These are phyloP conservation scores for Gracilaria gracilis DNA, from an alignment of 23 red algal species.

Conservation along the genomic window DNA sequence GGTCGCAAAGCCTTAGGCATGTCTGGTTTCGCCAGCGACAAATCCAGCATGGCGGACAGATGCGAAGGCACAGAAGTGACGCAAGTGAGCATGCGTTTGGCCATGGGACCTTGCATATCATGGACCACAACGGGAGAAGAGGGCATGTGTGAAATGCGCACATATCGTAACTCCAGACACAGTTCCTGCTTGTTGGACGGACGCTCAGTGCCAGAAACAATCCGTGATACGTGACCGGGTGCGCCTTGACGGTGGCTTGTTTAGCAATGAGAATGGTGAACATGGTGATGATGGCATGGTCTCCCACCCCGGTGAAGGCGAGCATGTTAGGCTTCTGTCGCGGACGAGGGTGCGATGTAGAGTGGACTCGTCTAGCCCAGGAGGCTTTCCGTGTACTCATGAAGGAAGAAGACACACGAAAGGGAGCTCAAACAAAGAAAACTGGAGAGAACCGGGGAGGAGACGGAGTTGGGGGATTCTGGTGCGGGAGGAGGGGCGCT, in stretches of 20 bases:
- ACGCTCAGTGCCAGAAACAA: constrained; percentile 48
- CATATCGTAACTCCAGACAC: constrained; percentile 2
- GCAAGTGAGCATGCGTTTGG: background rate
- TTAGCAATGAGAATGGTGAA: constrained; percentile 41
- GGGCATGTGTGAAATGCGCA: background rate
- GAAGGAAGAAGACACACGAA: background rate
- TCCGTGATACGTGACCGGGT: constrained; percentile 17
- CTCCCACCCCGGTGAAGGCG: constrained; percentile 36
- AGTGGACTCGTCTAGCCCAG: background rate
- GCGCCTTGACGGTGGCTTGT: constrained; percentile 28
- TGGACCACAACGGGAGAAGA: constrained; percentile 6
- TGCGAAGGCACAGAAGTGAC: background rate
- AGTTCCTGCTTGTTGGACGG: constrained; percentile 20
- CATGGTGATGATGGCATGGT: constrained; percentile 25
- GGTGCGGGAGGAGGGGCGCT: no score
- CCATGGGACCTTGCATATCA: background rate
- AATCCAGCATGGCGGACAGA: constrained; percentile 10
- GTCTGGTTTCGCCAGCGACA: background rate
- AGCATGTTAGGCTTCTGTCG: constrained; percentile 33
- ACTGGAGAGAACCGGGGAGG: no score
- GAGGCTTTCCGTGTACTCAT: constrained; percentile 60
- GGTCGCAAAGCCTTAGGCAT: constrained; percentile 55
- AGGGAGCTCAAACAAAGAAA: no score
- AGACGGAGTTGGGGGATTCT: no score
- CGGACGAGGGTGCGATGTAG: background rate